A percentile compares a stretch with the other conserved stretches of the same genome.
Conservation (phyloP, 2,329 filamentous ascomycete genomes). For the Zopfia rhizophila region DNA sequence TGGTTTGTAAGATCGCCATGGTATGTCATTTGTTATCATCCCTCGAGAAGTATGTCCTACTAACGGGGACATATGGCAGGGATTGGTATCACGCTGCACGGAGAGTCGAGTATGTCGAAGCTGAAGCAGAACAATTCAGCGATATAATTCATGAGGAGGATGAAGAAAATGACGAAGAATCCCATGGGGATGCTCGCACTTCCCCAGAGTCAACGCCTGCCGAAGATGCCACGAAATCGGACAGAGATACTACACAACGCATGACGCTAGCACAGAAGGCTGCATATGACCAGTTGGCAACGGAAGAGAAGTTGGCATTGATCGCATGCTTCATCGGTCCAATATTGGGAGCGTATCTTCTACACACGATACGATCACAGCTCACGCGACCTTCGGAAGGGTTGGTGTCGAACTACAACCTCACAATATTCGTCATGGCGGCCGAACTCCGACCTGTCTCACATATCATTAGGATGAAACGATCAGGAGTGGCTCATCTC, state of each 20-base stretch:
- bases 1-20: constrained; percentile 93
- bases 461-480: constrained; percentile 83
- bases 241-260: constrained; percentile 6
- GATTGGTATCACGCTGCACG: constrained; percentile 65
- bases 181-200: constrained; percentile 27
- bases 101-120: constrained; percentile 40
- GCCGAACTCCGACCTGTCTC: constrained; percentile 86
- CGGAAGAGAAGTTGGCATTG: constrained; percentile 80
- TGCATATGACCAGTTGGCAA: constrained; percentile 72
- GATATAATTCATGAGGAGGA: constrained; percentile 45
- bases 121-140: constrained; percentile 25
- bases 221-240: constrained; percentile 20
- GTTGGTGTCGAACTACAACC: constrained; percentile 90
- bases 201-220: constrained; percentile 13
- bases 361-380: constrained; percentile 83
- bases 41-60: constrained; percentile 5
- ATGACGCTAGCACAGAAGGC: constrained; percentile 38
- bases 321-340: constrained; percentile 83
- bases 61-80: constrained; percentile 40
- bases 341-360: constrained; percentile 79
- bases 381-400: constrained; percentile 86
- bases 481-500: constrained; percentile 80
- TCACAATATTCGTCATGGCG: constrained; percentile 88
- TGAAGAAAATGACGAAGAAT: constrained; percentile 31
- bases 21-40: constrained; percentile 62